Base-by-base conservation (phyloP, 345 rosid genomes). In the Carallia pectinifolia region DNA sequence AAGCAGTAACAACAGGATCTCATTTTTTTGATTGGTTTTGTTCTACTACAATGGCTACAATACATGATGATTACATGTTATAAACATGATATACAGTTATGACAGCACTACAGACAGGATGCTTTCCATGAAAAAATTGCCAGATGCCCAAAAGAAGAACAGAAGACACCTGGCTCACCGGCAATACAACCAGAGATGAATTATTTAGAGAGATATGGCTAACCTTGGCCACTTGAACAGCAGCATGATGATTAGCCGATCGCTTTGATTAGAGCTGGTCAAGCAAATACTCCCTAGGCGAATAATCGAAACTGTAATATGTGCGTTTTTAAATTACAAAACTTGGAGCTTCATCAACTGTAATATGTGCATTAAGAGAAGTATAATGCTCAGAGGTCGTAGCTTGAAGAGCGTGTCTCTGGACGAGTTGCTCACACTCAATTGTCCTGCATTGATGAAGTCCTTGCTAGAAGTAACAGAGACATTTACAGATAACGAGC, bases 341-440 rank as follows among this genome's bases (percentile, higher is more conserved):
- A 85, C 36, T 8, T 66, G 76, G 74, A 80, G 62, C 69, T 70
- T 75, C 64, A 30, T 31, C 50, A 71, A 70, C 60, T 69, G 55
- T 61, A 83, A 7, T 23, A 76, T 53, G 71, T 81, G 86, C 70
- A 87, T 7, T 38, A 77, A 44, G 55, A 88, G 79, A 61, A 78
- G 72, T 64, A 79, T n/a, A 23, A 82, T 7, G 67, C 75, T 73
- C 73, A 73, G 72, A 7, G 74, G 78, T 1, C 86, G 74, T 61
- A 89, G 73, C 82, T 69, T 72, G 38, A 81, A 65, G 38, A 85
- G 77, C 78, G 79, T 66, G 67, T 89, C 83, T 64, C 54, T 76
- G 30, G 59, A 60, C 9, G 77, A 72, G 76, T 34, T 77, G 66
- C 74, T 72, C 62, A 18, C 61, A 30, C 66, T 58, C 56, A 72